Base-by-base conservation (phyloP, 139 green algal species). In the Coelastrella sp. region DNA sequence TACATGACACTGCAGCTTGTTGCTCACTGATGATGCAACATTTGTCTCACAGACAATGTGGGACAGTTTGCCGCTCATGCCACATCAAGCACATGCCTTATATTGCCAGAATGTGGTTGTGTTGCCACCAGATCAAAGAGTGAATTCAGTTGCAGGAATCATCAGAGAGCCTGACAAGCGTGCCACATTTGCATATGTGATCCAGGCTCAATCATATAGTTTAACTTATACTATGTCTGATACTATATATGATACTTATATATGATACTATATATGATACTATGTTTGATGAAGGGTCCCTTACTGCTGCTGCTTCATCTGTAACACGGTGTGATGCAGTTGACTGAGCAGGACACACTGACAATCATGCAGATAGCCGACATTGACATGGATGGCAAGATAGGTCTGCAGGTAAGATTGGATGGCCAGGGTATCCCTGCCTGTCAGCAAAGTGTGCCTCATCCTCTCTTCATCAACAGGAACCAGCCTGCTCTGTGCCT, bases 301-400 rank as follows among this genome's bases (percentile, higher is more conserved):
- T n/a, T 24, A 20, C n/a, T 57, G 56, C 78, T 66, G 78, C 35
- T 83, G 78, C 12, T 24, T 19, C 15, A 25, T 8, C 78, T 83
- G 49, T 49, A 8, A 60, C 15, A n/a, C 49, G 27, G 7, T 80
- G 65, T 73, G 15, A 19, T 19, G 74, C 74, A 85, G 79, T 72
- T 85, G 19, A 85, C 7, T 72, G 79, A 85, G 58, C 8, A 63
- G 24, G 58, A 85, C 20, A 25, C 19, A 19, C 24, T 70, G 20
- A 85, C 61, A 63, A 56, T 85, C 56, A n/a, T 72, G 79, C 79
- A 85, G n/a, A 19, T 85, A 8, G 79, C 79, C 57, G 79, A 85
- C 56, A 10, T 14, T 20, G 79, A 85, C 57, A 85, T 72, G 79
- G 79, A 85, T 27, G 79, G 79, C 17, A 63, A 61, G 20, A 85